Conservation (phyloP, 176 grass and related monocot species). For the Urochloa ruziziensis region DNA sequence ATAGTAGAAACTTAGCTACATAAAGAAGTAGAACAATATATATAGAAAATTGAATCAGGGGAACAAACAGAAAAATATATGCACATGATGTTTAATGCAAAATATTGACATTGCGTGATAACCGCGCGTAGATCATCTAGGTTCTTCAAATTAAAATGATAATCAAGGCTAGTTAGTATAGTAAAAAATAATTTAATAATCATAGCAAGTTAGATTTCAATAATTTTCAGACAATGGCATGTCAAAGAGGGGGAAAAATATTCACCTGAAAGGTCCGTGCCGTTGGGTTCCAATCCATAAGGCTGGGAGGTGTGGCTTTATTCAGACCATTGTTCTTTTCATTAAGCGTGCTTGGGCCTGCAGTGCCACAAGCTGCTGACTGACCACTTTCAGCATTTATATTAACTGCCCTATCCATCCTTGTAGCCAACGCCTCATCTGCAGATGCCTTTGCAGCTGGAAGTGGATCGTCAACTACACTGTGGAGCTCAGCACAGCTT, state of each 20-base stretch:
- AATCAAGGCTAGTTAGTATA: not conserved
- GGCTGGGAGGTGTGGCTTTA: not conserved
- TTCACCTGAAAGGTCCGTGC: constrained; percentile 42
- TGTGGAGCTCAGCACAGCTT: constrained; percentile 54
- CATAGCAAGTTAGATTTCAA: not conserved
- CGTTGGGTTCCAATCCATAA: constrained; percentile 73
- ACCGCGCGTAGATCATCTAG: not conserved
- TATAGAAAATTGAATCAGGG: not conserved
- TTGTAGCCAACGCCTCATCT: constrained; percentile 42
- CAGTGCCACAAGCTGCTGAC: not conserved
- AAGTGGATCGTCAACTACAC: constrained; percentile 49
- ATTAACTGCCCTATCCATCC: constrained; percentile 15
- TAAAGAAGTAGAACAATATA: not conserved
- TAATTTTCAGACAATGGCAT: not conserved
- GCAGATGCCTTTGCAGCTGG: constrained; percentile 47
- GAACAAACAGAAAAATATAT: not conserved
- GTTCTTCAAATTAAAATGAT: not conserved
- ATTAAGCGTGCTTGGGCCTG: constrained; percentile 7
- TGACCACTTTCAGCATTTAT: constrained; percentile 12
- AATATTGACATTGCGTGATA: not conserved
- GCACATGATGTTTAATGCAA: not conserved
- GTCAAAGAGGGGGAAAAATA: not conserved
- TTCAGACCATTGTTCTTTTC: not conserved
- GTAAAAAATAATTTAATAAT: not conserved
- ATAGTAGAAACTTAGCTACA: not conserved